Evolutionary conservation across 768 basidiomycete species (phyloP).

Genomic region (Brasilioporus rufonigricans): DNA sequence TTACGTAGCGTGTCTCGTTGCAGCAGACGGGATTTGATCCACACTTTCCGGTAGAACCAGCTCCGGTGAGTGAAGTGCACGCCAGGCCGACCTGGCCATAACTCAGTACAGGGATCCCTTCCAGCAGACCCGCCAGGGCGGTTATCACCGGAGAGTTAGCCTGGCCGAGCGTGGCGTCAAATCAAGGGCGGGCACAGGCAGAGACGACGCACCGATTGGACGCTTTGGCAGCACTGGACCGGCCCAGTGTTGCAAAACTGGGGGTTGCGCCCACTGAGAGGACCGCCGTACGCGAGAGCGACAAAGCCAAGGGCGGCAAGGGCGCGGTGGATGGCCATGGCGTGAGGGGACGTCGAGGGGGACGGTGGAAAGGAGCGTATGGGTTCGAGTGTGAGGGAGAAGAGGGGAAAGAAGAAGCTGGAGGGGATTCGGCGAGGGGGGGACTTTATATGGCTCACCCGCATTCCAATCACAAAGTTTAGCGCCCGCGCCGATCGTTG

Average conservation of each 20-base stretch:
- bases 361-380: constrained; percentile 22
- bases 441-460: constrained; percentile 19
- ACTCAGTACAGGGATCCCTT: not conserved
- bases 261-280: constrained; percentile 25
- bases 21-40: constrained; percentile 24
- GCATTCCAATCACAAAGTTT: not conserved
- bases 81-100: constrained; percentile 14
- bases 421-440: not conserved
- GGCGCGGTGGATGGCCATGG: constrained; percentile 13
- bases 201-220: constrained; percentile 14
- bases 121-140: constrained; percentile 1
- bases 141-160: constrained; percentile 1
- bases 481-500: constrained; percentile 7
- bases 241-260: constrained; percentile 18
- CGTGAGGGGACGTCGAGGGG: constrained; percentile 6
- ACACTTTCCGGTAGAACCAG: constrained; percentile 24
- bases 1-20: constrained; percentile 15
- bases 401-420: constrained; percentile 2
- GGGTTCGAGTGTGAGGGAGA: constrained; percentile 12
- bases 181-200: not conserved
- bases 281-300: constrained; percentile 16
- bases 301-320: constrained; percentile 19
- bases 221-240: constrained; percentile 21
- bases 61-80: constrained; percentile 21
- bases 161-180: constrained; percentile 14